Percentiles rank a stretch among this genome's conserved stretches.
Evolutionary conservation across 768 basidiomycete species (phyloP).

Genomic region (Suillus sp.): DNA sequence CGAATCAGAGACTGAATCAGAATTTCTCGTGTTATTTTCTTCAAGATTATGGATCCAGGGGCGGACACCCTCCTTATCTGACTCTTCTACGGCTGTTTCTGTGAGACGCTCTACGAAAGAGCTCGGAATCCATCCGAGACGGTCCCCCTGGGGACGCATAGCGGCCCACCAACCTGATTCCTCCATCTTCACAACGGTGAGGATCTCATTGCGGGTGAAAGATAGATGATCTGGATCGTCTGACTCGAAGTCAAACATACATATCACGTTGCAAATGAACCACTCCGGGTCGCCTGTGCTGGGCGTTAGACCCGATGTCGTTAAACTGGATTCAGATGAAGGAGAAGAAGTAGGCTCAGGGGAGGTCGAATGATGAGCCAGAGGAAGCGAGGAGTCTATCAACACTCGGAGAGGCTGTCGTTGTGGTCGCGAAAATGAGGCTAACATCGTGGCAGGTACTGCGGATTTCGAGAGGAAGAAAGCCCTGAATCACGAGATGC

Average conservation of each 20-base stretch:
- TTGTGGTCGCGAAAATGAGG: slow-evolving; percentile 6
- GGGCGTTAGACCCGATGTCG: slow-evolving; percentile 28
- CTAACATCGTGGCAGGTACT: slow-evolving; percentile 11
- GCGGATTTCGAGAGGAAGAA: not conserved
- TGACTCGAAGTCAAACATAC: slow-evolving; percentile 68
- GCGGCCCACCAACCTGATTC: slow-evolving; percentile 85
- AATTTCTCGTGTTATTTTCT: slow-evolving; percentile 46
- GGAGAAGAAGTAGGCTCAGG: slow-evolving; percentile 27
- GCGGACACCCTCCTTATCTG: slow-evolving; percentile 8
- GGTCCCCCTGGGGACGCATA: slow-evolving; percentile 50
- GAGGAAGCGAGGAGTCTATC: slow-evolving; percentile 39
- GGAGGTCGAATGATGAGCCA: slow-evolving; percentile 39
- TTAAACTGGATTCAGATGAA: slow-evolving; percentile 10
- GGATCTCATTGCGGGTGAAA: slow-evolving; percentile 66
- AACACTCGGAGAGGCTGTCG: slow-evolving; percentile 30
- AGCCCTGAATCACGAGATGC: not conserved
- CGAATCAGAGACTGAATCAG: slow-evolving; percentile 1
- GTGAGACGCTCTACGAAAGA: slow-evolving; percentile 62
- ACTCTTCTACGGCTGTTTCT: slow-evolving; percentile 4
- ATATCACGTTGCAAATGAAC: slow-evolving; percentile 46
- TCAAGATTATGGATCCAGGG: slow-evolving; percentile 43
- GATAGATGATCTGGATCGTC: slow-evolving; percentile 61
- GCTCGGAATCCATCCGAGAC: slow-evolving; percentile 76
- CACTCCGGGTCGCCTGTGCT: slow-evolving; percentile 35
- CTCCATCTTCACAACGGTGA: slow-evolving; percentile 69